Evolutionary conservation across 345 rosid genomes (phyloP).

Genomic region (Odontarrhena argentea): DNA sequence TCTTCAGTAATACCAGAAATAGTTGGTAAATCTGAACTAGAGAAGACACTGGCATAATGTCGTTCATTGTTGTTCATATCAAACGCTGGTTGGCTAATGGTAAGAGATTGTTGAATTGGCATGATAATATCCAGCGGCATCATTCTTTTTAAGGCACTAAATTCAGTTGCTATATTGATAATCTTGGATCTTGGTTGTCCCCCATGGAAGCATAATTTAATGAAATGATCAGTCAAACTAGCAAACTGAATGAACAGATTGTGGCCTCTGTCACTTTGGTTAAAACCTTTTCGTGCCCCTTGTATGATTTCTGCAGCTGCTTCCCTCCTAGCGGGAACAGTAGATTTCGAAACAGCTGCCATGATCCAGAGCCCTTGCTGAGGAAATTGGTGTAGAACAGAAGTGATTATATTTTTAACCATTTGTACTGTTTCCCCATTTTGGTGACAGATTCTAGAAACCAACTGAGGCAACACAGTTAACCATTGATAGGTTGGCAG

Average conservation of each 20-base stretch:
- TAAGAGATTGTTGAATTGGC: conserved; percentile 95
- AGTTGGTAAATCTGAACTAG: conserved; percentile 79
- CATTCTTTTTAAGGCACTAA: conserved; percentile 96
- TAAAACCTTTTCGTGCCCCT: conserved; percentile 77
- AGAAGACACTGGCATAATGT: conserved; percentile 66
- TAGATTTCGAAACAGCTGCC: conserved; percentile 98
- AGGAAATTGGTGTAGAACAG: conserved; percentile 87
- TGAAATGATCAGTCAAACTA: conserved; percentile 81
- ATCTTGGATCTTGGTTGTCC: conserved; percentile 79
- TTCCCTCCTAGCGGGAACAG: conserved; percentile 88
- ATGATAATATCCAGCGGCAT: conserved; percentile 89
- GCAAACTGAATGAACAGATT: conserved; percentile 89
- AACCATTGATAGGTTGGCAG: conserved; percentile 96
- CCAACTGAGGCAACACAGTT: conserved; percentile 90
- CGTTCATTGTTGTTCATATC: conserved; percentile 52
- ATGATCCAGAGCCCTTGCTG: conserved; percentile 94
- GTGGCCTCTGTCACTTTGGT: conserved; percentile 69
- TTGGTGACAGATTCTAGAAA: conserved; percentile 97
- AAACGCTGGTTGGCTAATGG: conserved; percentile 72
- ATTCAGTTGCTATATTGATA: conserved; percentile 88
- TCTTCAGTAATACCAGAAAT: conserved; percentile 89
- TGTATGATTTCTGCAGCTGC: conserved; percentile 96
- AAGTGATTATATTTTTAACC: conserved; percentile 75
- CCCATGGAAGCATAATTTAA: conserved; percentile 84
- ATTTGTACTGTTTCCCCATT: conserved; percentile 78